Base-by-base conservation (phyloP, 2,329 filamentous ascomycete species). In the Sphaerulina vaccinii region DNA sequence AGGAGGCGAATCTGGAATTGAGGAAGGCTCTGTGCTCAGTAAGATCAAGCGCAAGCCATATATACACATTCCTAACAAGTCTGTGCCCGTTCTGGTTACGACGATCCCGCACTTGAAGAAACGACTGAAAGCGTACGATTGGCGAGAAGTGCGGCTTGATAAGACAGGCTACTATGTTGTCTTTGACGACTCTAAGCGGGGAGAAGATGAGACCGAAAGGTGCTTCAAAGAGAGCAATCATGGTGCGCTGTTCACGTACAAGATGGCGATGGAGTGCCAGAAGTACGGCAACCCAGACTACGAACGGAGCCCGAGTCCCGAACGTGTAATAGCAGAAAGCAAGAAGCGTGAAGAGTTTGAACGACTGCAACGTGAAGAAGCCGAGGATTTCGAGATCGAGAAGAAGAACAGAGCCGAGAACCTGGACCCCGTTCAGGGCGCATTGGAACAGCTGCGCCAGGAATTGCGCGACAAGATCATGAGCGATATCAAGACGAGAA, bases 41-140 rank as follows among this genome's bases (percentile, higher is more conserved):
- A 84, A 85, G 58, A 82, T 96, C 45, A 84, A 86, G 65, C 81
- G 84, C 45, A 85, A 88, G 53, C 93, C 93, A 0, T 96, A 96
- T 67, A 85, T 97, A 32, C 96, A 95, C 67, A 86, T 99, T 51
- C 80, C 89, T n/a, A 83, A 88, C 60, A 82, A 85, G 54, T 90
- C 87, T 61, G 92, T 99, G 1, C 93, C 93, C 1, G 87, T 95
- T 10, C 82, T 96, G 65, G 79, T 81, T 24, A 87, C 89, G 19
- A 97, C 92, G 1, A 82, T 96, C 50, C 84, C 87, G 3, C 93
- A 99, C 73, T 80, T 99, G 74, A 89, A 90, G 73, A 95, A 92
- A 70, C 82, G 92, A 44, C 76, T 97, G 48, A 93, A 92, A 70
- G 83, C 85, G 44, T 96, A 88, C 68, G 78, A 82, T 53, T 89